These are phyloP conservation scores for Aspergillus cristatus DNA, from an alignment of 495 filamentous ascomycete species.

Conservation along the genomic window DNA sequence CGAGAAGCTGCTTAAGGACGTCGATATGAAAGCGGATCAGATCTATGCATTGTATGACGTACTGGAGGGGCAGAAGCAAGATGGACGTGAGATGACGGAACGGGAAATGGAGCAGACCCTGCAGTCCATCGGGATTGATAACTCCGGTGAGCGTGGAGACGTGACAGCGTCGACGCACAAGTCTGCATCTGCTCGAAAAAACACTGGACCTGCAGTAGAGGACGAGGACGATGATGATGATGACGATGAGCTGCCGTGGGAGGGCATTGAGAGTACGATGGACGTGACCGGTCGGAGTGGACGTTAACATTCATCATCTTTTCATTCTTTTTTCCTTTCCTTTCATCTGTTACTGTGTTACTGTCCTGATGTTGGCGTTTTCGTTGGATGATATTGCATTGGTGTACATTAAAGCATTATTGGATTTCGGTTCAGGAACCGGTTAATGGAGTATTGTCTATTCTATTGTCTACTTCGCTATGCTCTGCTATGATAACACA, in stretches of 20 bases:
- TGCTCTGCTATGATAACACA: too few species aligned
- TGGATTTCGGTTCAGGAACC: too few species aligned
- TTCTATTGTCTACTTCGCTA: too few species aligned
- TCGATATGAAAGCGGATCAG: conserved; percentile 76
- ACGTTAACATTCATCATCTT: conserved; percentile 2
- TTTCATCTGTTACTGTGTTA: not conserved
- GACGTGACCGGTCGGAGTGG: conserved; percentile 31
- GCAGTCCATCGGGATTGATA: conserved; percentile 45
- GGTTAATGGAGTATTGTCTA: too few species aligned
- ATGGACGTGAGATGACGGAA: conserved; percentile 54
- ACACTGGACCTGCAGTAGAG: too few species aligned
- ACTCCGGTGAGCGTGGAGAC: conserved; percentile 14
- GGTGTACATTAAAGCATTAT: too few species aligned
- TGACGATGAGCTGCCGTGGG: conserved; percentile 41
- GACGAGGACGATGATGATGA: conserved; percentile 27
- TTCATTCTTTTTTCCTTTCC: not conserved
- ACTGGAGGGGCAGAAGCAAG: conserved; percentile 67
- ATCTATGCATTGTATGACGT: conserved; percentile 88
- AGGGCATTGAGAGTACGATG: conserved; percentile 43
- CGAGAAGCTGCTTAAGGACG: conserved; percentile 49
- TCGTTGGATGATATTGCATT: too few species aligned
- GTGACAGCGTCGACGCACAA: conserved; percentile 29
- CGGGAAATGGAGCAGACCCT: conserved; percentile 63
- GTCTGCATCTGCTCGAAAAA: too few species aligned
- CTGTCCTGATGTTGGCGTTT: too few species aligned